Evolutionary conservation across 164 flowering plant species (phyloP).

Genomic region (Santalum album): DNA sequence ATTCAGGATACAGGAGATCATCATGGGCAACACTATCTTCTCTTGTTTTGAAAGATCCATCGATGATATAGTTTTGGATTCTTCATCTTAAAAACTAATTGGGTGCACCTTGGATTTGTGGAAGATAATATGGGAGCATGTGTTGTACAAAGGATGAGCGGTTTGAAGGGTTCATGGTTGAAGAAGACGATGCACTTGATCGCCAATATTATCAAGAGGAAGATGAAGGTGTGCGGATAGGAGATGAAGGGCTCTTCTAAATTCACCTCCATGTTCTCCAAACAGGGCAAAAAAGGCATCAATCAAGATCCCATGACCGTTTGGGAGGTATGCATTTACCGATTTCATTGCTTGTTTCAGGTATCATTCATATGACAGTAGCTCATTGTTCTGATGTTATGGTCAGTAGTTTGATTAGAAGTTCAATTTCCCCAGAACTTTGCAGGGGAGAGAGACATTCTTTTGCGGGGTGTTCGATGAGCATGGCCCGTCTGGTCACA

Average conservation of each 20-base stretch:
- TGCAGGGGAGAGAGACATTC: constrained; percentile 35
- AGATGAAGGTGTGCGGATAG: constrained; percentile 14
- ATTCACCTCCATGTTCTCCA: constrained; percentile 46
- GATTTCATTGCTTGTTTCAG: neutral
- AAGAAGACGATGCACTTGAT: constrained; percentile 3
- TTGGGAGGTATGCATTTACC: constrained; percentile 57
- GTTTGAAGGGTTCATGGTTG: constrained; percentile 9
- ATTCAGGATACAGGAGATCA: too few relatives aligned
- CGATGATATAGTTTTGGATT: too few relatives aligned
- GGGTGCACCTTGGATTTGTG: too few relatives aligned
- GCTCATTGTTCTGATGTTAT: too few relatives aligned
- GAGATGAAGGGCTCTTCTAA: constrained; percentile 45
- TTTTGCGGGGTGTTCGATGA: constrained; percentile 87
- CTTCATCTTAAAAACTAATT: too few relatives aligned
- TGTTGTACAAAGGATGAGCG: constrained; percentile 32
- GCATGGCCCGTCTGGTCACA: constrained; percentile 80
- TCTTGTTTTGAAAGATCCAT: too few relatives aligned
- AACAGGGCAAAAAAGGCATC: constrained; percentile 67
- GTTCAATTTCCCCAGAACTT: constrained; percentile 75
- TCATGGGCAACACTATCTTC: too few relatives aligned
- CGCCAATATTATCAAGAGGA: constrained; percentile 7
- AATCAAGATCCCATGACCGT: constrained; percentile 90
- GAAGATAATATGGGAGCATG: constrained; percentile 46
- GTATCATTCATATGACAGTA: too few relatives aligned
- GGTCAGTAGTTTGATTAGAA: too few relatives aligned